Conservation (phyloP, 2,329 filamentous ascomycete species). For the Hirsutella thompsonii region DNA sequence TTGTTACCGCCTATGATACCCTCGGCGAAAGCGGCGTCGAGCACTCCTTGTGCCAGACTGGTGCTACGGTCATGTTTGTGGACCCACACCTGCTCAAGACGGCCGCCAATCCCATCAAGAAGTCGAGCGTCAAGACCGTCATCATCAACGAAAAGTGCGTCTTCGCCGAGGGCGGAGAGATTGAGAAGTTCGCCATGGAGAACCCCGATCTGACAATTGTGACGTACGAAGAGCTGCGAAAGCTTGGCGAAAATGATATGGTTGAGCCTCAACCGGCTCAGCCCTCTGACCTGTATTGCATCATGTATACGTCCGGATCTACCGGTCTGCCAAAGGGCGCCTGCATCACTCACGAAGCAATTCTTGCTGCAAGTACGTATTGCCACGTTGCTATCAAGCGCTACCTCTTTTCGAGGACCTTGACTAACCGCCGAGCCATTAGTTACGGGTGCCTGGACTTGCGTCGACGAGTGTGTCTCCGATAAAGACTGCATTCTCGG, state of each 20-base stretch:
- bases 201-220: constrained; percentile 40
- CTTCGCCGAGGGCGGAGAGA: constrained; percentile 35
- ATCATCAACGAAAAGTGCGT: constrained; percentile 49
- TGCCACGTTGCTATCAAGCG: not conserved
- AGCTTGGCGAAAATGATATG: constrained; percentile 53
- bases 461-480: constrained; percentile 67
- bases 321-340: constrained; percentile 86
- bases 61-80: constrained; percentile 71
- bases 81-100: constrained; percentile 66
- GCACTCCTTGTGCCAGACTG: constrained; percentile 75
- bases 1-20: constrained; percentile 92
- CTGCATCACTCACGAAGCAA: constrained; percentile 65
- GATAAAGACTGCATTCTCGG: constrained; percentile 71
- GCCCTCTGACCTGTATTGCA: constrained; percentile 68
- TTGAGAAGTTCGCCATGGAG: constrained; percentile 42
- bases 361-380: constrained; percentile 56
- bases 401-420: not conserved
- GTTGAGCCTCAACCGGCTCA: constrained; percentile 59
- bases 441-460: constrained; percentile 68
- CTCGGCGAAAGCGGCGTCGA: constrained; percentile 73
- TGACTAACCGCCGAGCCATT: not conserved
- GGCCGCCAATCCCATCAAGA: constrained; percentile 41
- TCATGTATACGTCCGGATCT: constrained; percentile 80
- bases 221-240: constrained; percentile 40
- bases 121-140: constrained; percentile 42